Evolutionary conservation across 2,329 filamentous ascomycete genomes (phyloP), one percentile per base, ranked within the genome.

Genomic region (Trichoderma sp.): DNA sequence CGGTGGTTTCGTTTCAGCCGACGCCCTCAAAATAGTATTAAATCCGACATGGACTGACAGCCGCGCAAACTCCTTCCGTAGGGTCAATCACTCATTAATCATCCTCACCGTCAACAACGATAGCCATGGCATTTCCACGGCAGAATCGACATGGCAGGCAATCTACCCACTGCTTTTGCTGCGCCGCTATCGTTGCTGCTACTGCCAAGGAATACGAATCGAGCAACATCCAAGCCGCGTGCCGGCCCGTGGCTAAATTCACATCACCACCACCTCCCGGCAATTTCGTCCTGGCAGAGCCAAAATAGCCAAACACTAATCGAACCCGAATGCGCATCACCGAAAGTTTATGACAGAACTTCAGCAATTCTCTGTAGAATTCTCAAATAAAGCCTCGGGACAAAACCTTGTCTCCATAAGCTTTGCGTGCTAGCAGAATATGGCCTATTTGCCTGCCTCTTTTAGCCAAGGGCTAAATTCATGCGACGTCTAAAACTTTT

Each of bases 161-260:
- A 45, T n/a, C 45, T 21, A 21, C 45, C n/a, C 8, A 16, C 41
- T 50, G 41, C 41, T 45, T 45, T 18, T 45, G 41, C 41, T 38
- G 35, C 41, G 41, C 41, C 8, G 18, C 41, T 50, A 8, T 6
- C 6, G 4, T 45, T 18, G 38, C 38, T 45, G 16, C 16, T 45
- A 45, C 38, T 45, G 38, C 16, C 38, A 53, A 21, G 50, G 50
- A 53, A 21, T 53, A 53, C n/a, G 50, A 21, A 24, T 53, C 9
- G n/a, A 21, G 9, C n/a, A 24, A 12, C 21, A 33, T 56, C 50
- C 56, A 41, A 27, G 6, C 60, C 29, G 18, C 21, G 60, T 65
- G 60, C 69, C 69, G 60, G 69, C 60, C 69, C 69, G 69, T 64
- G 69, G 60, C 41, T 73, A 73, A 65, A 63, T 53, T 56, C 69